These are phyloP conservation scores for Colletotrichum destructivum DNA, from an alignment of 2,329 filamentous ascomycete species.

Conservation along the genomic window DNA sequence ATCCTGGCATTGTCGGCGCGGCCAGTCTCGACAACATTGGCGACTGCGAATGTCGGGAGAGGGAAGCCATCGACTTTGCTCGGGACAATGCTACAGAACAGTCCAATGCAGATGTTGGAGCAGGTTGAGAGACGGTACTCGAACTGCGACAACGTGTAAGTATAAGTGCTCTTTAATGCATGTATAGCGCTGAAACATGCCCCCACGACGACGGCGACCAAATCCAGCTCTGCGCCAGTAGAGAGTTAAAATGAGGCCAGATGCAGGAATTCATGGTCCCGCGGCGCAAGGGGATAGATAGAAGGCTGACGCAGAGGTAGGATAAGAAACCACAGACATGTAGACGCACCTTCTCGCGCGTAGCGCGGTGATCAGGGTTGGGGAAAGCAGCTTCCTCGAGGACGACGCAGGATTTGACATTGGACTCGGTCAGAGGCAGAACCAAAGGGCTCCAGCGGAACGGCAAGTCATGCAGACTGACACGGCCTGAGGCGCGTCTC, in stretches of 20 bases:
- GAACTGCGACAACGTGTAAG: slow-evolving; percentile 67
- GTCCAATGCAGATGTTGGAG: slow-evolving; percentile 82
- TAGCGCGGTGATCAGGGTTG: slow-evolving; percentile 64
- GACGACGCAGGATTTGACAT: slow-evolving; percentile 72
- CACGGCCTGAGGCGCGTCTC: slow-evolving; percentile 50
- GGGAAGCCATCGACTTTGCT: slow-evolving; percentile 62
- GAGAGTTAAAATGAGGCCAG: background rate
- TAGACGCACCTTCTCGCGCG: slow-evolving; percentile 66
- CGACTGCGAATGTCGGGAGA: slow-evolving; percentile 68
- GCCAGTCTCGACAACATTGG: slow-evolving; percentile 72
- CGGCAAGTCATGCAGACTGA: slow-evolving; percentile 62
- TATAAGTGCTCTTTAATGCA: background rate
- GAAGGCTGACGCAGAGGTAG: background rate
- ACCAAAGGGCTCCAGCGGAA: slow-evolving; percentile 80
- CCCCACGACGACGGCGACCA: background rate
- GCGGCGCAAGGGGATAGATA: background rate
- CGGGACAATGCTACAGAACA: slow-evolving; percentile 79
- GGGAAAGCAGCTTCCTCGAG: slow-evolving; percentile 70
- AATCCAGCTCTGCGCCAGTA: no score
- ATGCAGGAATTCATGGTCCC: no score
- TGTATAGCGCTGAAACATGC: background rate
- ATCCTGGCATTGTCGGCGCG: slow-evolving; percentile 68
- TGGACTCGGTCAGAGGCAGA: slow-evolving; percentile 78
- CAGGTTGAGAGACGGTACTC: slow-evolving; percentile 82
- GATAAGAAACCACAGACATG: background rate